Evolutionary conservation across 1,284 basidiomycete species (phyloP).

Genomic region (Papiliotrema terrestris): DNA sequence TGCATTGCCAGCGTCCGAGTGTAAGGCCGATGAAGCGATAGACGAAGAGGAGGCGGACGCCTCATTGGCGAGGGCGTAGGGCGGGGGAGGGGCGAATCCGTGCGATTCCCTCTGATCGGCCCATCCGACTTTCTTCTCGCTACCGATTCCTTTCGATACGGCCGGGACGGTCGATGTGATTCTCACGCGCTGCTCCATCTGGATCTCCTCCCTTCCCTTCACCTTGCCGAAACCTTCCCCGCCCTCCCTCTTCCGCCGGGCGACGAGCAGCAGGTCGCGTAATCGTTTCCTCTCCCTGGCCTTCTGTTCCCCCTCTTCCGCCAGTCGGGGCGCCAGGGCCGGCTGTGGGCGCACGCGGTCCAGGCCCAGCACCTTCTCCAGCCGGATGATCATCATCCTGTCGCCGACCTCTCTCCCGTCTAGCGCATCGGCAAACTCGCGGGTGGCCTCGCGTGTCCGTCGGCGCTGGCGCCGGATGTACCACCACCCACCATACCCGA

Average conservation of each 20-base stretch:
- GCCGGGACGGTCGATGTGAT: too few relatives aligned
- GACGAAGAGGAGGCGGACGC: background rate
- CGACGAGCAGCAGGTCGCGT: conserved; percentile 3
- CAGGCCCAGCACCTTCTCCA: conserved; percentile 28
- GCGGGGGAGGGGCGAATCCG: conserved; percentile 24
- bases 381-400: conserved; percentile 12
- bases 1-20: background rate
- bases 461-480: conserved; percentile 31
- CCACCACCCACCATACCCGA: conserved; percentile 15
- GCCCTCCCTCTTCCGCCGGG: background rate
- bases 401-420: conserved; percentile 28
- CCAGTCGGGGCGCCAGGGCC: background rate
- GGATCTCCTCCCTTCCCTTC: conserved; percentile 5
- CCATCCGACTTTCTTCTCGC: too few relatives aligned
- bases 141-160: too few relatives aligned
- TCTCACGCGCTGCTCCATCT: background rate
- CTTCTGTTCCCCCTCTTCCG: background rate
- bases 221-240: conserved; percentile 1
- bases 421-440: conserved; percentile 34
- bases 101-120: conserved; percentile 1
- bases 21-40: background rate
- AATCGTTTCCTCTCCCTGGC: conserved; percentile 5
- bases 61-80: conserved; percentile 6
- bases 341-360: conserved; percentile 12
- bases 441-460: conserved; percentile 30